phyloP scores from a whole-genome alignment of 371 early-diverging fungal species.

The Rhizopus sp. region DNA sequence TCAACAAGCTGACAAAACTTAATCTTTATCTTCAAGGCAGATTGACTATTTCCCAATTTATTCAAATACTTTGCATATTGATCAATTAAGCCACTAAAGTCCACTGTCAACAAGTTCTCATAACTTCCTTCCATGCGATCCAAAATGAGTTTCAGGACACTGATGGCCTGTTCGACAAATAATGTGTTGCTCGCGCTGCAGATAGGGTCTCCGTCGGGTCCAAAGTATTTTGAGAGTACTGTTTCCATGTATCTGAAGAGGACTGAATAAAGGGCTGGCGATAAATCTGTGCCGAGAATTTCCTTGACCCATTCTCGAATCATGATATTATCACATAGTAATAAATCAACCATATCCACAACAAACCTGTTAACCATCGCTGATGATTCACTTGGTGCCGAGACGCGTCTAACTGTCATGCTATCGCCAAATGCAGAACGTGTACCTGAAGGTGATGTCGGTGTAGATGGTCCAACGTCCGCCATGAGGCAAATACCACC shows the following conservation, averaged over 20 bases:
- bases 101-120: constrained; percentile 73
- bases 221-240: constrained; percentile 79
- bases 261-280: constrained; percentile 80
- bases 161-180: constrained; percentile 88
- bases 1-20: constrained; percentile 87
- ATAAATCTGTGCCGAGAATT: constrained; percentile 84
- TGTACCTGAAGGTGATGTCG: constrained; percentile 34
- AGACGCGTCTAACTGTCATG: constrained; percentile 31
- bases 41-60: constrained; percentile 63
- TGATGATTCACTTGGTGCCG: constrained; percentile 52
- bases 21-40: constrained; percentile 78
- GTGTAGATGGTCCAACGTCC: constrained; percentile 32
- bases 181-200: constrained; percentile 81
- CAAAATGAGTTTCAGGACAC: constrained; percentile 80
- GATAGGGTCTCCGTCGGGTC: constrained; percentile 71
- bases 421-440: constrained; percentile 18
- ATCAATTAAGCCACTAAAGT: constrained; percentile 78
- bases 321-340: constrained; percentile 82
- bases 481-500: constrained; percentile 68
- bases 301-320: constrained; percentile 93
- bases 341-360: constrained; percentile 82
- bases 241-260: constrained; percentile 82
- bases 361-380: constrained; percentile 81
- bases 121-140: constrained; percentile 78
- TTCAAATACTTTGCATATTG: constrained; percentile 83